Evolutionary conservation across 129 eudicot species (phyloP).

Genomic region (Tagetes erecta): DNA sequence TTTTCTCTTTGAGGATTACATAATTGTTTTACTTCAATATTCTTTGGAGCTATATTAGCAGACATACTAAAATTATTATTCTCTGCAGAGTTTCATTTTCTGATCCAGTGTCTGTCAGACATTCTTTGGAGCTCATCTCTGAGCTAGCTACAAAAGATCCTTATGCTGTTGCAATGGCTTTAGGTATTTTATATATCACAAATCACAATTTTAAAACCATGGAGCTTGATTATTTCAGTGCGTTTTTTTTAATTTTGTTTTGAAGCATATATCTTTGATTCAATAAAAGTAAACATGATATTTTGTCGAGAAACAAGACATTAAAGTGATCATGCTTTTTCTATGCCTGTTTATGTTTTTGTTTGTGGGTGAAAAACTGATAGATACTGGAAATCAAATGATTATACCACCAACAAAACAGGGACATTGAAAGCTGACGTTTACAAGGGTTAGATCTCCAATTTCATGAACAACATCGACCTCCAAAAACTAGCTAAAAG

Average conservation of each 20-base stretch:
- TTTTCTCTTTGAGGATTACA: not conserved
- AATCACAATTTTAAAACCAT: not conserved
- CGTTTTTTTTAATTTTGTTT: not conserved
- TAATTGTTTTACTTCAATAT: not conserved
- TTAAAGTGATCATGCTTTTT: conserved; percentile 7
- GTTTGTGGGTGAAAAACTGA: conserved; percentile 7
- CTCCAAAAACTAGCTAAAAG: too few relatives aligned
- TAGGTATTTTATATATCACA: conserved; percentile 51
- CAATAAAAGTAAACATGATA: conserved; percentile 1
- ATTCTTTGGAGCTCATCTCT: conserved; percentile 83
- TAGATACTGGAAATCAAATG: too few relatives aligned
- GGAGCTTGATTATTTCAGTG: conserved; percentile 10
- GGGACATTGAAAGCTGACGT: too few relatives aligned
- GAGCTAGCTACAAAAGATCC: conserved; percentile 88
- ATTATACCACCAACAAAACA: too few relatives aligned
- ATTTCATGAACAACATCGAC: too few relatives aligned
- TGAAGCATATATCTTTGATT: conserved; percentile 3
- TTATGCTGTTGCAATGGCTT: conserved; percentile 93
- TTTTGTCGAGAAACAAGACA: conserved; percentile 3
- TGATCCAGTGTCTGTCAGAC: conserved; percentile 97
- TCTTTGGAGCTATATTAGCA: conserved; percentile 7
- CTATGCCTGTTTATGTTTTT: not conserved
- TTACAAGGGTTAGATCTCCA: too few relatives aligned
- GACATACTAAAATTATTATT: conserved; percentile 1
- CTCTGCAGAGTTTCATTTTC: conserved; percentile 78